Evolutionary conservation across 2,329 filamentous ascomycete genomes (phyloP), one percentile per base, ranked within the genome.

Genomic region (Cadophora gregata): DNA sequence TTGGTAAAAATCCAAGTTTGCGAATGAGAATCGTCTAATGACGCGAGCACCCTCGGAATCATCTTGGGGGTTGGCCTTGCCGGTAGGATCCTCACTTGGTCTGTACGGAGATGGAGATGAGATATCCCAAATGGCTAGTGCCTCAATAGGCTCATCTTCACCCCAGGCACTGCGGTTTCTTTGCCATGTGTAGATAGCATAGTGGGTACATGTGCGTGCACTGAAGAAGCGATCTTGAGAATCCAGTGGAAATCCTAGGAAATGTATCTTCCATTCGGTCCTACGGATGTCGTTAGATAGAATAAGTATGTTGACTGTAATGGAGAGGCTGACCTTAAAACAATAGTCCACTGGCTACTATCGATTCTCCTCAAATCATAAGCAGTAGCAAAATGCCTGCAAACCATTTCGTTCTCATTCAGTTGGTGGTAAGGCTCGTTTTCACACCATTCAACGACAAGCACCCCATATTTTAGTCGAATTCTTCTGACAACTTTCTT

Each of bases 391-490:
- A 85, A 89, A 75, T 89, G 87, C 5, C 83, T 81, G 75, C 86
- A 82, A 1, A 86, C 83, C 1, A 79, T 78, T 68, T 85, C 83
- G 58, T 78, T 77, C 65, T 83, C 81, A 73, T 86, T 84, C 25
- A 85, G 75, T 74, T 82, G 81, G 73, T 85, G 82, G 68, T 82
- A 85, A 0, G 83, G 78, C 31, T 81, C 78, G 1, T 79, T 75
- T 72, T 88, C 85, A 59, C 85, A 86, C 87, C 87, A 90, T 74
- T 90, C 87, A n/a, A 90, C 77, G 21, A 89, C 72, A n/a, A 90
- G 77, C n/a, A 88, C 78, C 1, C 79, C 79, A 38, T 83, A 78
- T 36, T 82, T 81, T 4, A 90, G 77, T 16, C 87, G 81, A 3
- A 88, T 75, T 14, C 87, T 81, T 14, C 87, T 80, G 29, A 89